Conservation (phyloP, 495 filamentous ascomycete species). For the Trichoderma reesei region DNA sequence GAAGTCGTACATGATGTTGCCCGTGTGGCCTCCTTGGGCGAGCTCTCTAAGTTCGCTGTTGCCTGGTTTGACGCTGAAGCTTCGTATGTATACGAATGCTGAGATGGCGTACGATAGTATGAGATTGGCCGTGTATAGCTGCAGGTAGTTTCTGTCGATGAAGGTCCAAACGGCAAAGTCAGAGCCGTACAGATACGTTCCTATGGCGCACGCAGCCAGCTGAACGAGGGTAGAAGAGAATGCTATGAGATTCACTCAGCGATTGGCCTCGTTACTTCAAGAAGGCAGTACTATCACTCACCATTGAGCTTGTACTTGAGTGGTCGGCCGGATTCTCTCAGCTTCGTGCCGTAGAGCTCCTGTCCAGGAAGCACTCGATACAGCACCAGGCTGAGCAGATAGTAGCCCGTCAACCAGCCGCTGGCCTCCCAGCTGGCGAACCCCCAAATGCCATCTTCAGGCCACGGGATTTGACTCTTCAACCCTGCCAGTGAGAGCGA, state of each 20-base stretch:
- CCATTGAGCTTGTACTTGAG: constrained; percentile 87
- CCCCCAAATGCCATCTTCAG: constrained; percentile 53
- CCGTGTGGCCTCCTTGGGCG: constrained; percentile 69
- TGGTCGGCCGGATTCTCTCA: constrained; percentile 59
- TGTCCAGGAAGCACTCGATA: constrained; percentile 71
- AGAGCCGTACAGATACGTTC: constrained; percentile 66
- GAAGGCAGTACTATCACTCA: constrained; percentile 27
- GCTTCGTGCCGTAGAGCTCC: constrained; percentile 56
- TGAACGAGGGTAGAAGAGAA: constrained; percentile 65
- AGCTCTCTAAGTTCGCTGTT: constrained; percentile 62
- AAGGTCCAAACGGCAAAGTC: constrained; percentile 85
- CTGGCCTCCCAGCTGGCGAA: constrained; percentile 51
- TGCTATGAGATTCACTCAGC: constrained; percentile 34
- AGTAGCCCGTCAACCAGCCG: constrained; percentile 65
- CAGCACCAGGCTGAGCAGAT: constrained; percentile 62
- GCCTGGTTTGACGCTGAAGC: constrained; percentile 68
- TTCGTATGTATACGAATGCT: constrained; percentile 65
- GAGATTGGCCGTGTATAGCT: constrained; percentile 75
- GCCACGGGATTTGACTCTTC: constrained; percentile 74
- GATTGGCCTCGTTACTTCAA: neutral
- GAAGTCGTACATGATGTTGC: constrained; percentile 89
- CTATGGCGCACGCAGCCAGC: constrained; percentile 54
- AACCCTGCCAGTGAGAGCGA: constrained; percentile 60
- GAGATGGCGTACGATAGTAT: constrained; percentile 60
- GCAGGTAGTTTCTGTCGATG: constrained; percentile 81